These are phyloP conservation scores for Phytophthora fragariaefolia DNA, from an alignment of 352 stramenopile species.

Conservation along the genomic window DNA sequence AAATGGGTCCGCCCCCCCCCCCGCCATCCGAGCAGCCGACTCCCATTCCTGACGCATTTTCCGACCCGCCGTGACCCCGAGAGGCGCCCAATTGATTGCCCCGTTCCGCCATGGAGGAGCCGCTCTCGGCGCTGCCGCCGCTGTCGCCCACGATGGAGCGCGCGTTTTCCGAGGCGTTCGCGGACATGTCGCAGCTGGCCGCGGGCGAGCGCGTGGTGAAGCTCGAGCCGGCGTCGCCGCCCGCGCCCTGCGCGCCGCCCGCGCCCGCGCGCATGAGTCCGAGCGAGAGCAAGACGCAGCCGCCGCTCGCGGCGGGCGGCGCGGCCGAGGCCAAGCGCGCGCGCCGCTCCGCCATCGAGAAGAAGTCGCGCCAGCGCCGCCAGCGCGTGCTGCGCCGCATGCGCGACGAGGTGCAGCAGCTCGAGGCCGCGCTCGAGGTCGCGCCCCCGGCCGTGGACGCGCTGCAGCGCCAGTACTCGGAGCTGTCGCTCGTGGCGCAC, in stretches of 20 bases:
- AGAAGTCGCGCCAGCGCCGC: constrained; percentile 53
- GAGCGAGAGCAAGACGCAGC: constrained; percentile 31
- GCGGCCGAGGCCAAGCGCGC: constrained; percentile 41
- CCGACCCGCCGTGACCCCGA: no score
- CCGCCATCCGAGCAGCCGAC: no score
- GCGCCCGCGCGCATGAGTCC: constrained; percentile 36
- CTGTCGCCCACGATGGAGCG: constrained; percentile 43
- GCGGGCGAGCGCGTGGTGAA: constrained; percentile 20
- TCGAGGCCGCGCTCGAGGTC: constrained; percentile 54
- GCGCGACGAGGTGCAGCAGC: constrained; percentile 55
- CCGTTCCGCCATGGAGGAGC: constrained; percentile 7
- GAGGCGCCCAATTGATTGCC: no score
- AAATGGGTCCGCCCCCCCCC: no score
- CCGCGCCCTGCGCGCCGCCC: neutral
- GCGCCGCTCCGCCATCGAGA: constrained; percentile 68
- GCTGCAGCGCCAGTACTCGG: constrained; percentile 38
- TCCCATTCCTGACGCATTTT: no score
- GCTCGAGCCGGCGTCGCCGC: constrained; percentile 18
- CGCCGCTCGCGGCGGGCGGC: constrained; percentile 20
- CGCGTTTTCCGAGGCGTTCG: constrained; percentile 40
- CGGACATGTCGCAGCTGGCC: constrained; percentile 36
- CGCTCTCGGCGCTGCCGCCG: constrained; percentile 34
- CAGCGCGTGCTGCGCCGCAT: constrained; percentile 44
- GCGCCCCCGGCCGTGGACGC: constrained; percentile 18
- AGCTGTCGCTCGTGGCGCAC: constrained; percentile 46